Percentiles rank a stretch among this genome's conserved stretches.
Evolutionary conservation across 2,329 filamentous ascomycete species (phyloP).

Genomic region (Microsporum canis): DNA sequence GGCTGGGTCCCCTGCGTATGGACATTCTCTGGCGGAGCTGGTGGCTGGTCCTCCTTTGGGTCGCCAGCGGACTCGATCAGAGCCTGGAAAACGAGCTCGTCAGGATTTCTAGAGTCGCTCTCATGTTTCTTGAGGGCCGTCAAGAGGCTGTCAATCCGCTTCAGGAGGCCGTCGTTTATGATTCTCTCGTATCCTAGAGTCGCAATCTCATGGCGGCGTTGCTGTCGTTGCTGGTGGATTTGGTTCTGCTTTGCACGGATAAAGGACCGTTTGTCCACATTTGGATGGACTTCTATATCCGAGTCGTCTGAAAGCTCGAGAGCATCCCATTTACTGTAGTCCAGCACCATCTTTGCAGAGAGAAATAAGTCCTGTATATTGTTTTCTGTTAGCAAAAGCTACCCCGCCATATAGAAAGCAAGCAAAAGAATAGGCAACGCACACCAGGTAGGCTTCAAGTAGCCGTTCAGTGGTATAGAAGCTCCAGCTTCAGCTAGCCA

Average conservation of each 20-base stretch:
- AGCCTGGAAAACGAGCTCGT: slow-evolving; percentile 76
- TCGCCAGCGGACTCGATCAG: slow-evolving; percentile 71
- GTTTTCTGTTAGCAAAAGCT: not conserved
- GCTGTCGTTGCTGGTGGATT: slow-evolving; percentile 81
- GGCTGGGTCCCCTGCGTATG: slow-evolving; percentile 64
- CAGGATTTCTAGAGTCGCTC: slow-evolving; percentile 52
- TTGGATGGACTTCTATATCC: slow-evolving; percentile 95
- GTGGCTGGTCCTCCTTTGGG: slow-evolving; percentile 60
- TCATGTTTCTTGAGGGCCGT: slow-evolving; percentile 63
- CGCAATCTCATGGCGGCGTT: slow-evolving; percentile 78
- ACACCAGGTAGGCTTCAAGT: not conserved
- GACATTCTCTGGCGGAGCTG: slow-evolving; percentile 64
- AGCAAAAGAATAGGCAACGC: too few relatives aligned
- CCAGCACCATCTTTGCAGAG: slow-evolving; percentile 41
- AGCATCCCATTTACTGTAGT: slow-evolving; percentile 59
- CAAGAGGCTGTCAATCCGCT: slow-evolving; percentile 70
- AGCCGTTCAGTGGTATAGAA: not conserved
- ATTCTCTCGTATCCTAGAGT: slow-evolving; percentile 80
- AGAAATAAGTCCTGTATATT: not conserved
- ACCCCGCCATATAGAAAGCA: not conserved
- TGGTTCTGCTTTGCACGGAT: slow-evolving; percentile 97
- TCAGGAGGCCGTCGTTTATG: slow-evolving; percentile 82
- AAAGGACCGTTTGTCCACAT: slow-evolving; percentile 96
- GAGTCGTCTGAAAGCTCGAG: slow-evolving; percentile 97
- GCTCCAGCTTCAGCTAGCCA: not conserved